phyloP scores from a whole-genome alignment of 805 yeast genomes.

The Sporopachydermia lactativora region DNA sequence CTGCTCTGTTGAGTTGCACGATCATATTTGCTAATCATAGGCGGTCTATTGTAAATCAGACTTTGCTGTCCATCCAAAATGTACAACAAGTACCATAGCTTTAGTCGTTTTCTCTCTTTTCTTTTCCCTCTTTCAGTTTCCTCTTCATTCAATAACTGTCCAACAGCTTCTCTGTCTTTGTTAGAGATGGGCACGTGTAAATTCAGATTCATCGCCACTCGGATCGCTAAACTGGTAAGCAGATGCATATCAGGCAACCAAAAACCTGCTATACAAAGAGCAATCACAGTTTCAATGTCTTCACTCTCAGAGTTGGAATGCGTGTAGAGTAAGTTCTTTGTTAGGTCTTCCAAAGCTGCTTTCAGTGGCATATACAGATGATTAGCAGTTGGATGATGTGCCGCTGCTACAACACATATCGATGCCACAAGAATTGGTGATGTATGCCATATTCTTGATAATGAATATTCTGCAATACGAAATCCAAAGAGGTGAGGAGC shows the following conservation, averaged over 20 bases:
- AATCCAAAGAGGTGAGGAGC: slow-evolving; percentile 57
- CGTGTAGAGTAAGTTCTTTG: slow-evolving; percentile 19
- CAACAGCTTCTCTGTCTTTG: slow-evolving; percentile 3
- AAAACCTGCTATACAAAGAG: slow-evolving; percentile 49
- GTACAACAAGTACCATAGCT: slow-evolving; percentile 53
- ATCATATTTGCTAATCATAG: slow-evolving; percentile 35
- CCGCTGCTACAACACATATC: slow-evolving; percentile 46
- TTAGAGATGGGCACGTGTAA: slow-evolving; percentile 20
- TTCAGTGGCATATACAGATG: slow-evolving; percentile 17
- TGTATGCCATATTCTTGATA: slow-evolving; percentile 34
- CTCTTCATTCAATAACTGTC: slow-evolving; percentile 3
- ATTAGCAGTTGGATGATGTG: slow-evolving; percentile 34
- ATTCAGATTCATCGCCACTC: slow-evolving; percentile 42
- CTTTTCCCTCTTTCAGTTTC: slow-evolving; percentile 8
- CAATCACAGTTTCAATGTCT: slow-evolving; percentile 48
- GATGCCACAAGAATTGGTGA: slow-evolving; percentile 48
- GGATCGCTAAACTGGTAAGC: slow-evolving; percentile 56
- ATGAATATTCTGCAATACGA: slow-evolving; percentile 34
- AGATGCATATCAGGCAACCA: slow-evolving; percentile 54
- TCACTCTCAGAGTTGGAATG: slow-evolving; percentile 23
- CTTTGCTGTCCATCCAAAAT: slow-evolving; percentile 60
- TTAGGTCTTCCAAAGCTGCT: slow-evolving; percentile 16
- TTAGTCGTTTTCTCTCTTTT: slow-evolving; percentile 31
- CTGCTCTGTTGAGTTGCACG: slow-evolving; percentile 28
- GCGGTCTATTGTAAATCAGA: slow-evolving; percentile 41